phyloP scores from a whole-genome alignment of 2,329 filamentous ascomycete species.

The Diaporthe velutina region DNA sequence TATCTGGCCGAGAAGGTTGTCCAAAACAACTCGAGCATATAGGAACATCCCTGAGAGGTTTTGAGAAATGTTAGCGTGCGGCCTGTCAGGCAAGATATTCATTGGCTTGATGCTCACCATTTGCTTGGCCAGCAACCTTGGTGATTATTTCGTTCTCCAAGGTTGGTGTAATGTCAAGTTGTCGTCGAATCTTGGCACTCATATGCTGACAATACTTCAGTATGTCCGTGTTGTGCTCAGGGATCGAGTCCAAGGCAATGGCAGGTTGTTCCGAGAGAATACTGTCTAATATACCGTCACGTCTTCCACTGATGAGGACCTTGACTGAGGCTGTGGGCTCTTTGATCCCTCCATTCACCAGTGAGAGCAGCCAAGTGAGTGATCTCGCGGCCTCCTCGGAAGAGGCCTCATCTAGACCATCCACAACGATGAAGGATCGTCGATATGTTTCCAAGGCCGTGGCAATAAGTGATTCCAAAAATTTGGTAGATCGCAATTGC shows the following conservation, averaged over 20 bases:
- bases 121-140: background rate
- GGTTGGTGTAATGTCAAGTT: background rate
- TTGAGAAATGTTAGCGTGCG: background rate
- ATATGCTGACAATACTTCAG: background rate
- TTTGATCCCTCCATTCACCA: background rate
- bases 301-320: background rate
- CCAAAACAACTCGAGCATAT: constrained; percentile 9
- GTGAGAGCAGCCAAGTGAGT: background rate
- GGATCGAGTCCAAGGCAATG: background rate
- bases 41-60: background rate
- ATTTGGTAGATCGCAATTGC: background rate
- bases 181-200: background rate
- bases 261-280: background rate
- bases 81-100: background rate
- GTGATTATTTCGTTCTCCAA: background rate
- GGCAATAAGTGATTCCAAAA: background rate
- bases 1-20: background rate
- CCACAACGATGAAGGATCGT: background rate
- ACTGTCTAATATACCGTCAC: background rate
- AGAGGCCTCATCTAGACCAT: constrained; percentile 10
- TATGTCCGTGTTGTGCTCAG: background rate
- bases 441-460: background rate
- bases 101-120: background rate
- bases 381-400: background rate
- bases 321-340: background rate